These are phyloP conservation scores for Trametes sanguinea DNA, from an alignment of 768 basidiomycete species.

Conservation along the genomic window DNA sequence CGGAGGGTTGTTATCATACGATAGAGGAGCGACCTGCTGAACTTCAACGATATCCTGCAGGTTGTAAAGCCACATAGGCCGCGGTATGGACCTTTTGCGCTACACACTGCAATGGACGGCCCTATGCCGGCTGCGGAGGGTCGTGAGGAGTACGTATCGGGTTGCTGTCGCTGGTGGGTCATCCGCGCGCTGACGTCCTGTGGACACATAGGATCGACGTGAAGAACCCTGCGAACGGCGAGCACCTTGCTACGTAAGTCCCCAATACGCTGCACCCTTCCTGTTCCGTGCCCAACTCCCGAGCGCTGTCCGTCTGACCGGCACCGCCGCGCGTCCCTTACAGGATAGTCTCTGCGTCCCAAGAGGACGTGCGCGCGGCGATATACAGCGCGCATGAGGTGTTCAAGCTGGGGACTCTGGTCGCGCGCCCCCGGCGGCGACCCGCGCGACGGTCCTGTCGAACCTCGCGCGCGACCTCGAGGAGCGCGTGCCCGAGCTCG, in stretches of 20 bases:
- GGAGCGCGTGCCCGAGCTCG: slow-evolving; percentile 56
- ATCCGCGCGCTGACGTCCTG: neutral
- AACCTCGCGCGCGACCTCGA: slow-evolving; percentile 66
- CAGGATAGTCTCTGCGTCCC: slow-evolving; percentile 58
- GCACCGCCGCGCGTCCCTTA: neutral
- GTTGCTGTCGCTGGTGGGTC: neutral
- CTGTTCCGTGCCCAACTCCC: neutral
- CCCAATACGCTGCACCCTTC: neutral
- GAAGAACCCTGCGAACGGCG: slow-evolving; percentile 68
- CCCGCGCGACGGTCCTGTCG: slow-evolving; percentile 66
- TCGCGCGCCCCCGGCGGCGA: slow-evolving; percentile 55
- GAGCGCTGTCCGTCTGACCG: neutral
- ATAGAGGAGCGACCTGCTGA: neutral
- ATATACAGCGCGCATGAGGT: slow-evolving; percentile 56
- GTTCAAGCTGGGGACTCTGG: slow-evolving; percentile 75
- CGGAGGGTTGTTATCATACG: neutral
- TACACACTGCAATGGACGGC: slow-evolving; percentile 21
- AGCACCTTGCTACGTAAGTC: slow-evolving; percentile 57
- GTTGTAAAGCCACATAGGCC: slow-evolving; percentile 8
- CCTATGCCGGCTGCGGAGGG: slow-evolving; percentile 19
- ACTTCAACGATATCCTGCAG: neutral
- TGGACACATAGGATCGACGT: slow-evolving; percentile 48
- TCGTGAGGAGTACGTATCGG: slow-evolving; percentile 26
- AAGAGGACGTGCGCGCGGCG: slow-evolving; percentile 50
- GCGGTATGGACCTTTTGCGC: slow-evolving; percentile 31